phyloP scores from a whole-genome alignment of 2,329 filamentous ascomycete species.

The Penicillium sclerotiorum region DNA sequence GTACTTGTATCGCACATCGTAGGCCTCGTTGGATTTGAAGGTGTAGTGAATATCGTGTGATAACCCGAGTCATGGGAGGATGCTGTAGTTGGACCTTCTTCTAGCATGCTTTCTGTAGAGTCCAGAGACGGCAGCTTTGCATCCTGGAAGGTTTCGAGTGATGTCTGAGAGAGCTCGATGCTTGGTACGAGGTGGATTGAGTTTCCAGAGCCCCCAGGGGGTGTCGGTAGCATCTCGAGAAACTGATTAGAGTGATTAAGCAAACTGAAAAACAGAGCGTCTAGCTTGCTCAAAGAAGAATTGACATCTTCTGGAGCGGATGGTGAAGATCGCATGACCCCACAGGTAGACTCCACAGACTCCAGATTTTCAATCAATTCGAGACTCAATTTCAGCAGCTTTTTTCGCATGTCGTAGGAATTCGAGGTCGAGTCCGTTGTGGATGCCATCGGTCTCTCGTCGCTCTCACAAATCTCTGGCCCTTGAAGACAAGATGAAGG shows the following conservation, averaged over 20 bases:
- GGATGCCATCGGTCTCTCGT: neutral
- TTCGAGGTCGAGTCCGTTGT: neutral
- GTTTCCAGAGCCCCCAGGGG: neutral
- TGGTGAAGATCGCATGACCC: neutral
- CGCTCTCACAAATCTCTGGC: neutral
- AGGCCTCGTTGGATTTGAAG: neutral
- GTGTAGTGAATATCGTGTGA: neutral
- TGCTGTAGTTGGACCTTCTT: constrained; percentile 4
- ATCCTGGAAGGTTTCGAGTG: neutral
- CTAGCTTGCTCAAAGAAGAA: constrained; percentile 7
- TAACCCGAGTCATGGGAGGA: constrained; percentile 17
- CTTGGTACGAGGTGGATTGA: neutral
- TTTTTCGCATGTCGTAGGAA: constrained; percentile 3
- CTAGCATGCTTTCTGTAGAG: neutral
- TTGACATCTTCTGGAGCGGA: neutral
- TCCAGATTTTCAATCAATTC: constrained; percentile 21
- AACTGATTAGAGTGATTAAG: constrained; percentile 19
- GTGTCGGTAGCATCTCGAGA: constrained; percentile 12
- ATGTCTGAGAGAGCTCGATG: neutral
- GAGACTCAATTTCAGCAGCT: constrained; percentile 13
- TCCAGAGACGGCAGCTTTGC: neutral
- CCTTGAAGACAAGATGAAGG: neutral
- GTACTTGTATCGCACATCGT: constrained; percentile 5
- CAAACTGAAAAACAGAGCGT: constrained; percentile 21
- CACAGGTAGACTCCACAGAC: constrained; percentile 6